Evolutionary conservation across 345 rosid species (phyloP), one percentile per base, ranked within the genome.

Genomic region (Triadica sebifera): DNA sequence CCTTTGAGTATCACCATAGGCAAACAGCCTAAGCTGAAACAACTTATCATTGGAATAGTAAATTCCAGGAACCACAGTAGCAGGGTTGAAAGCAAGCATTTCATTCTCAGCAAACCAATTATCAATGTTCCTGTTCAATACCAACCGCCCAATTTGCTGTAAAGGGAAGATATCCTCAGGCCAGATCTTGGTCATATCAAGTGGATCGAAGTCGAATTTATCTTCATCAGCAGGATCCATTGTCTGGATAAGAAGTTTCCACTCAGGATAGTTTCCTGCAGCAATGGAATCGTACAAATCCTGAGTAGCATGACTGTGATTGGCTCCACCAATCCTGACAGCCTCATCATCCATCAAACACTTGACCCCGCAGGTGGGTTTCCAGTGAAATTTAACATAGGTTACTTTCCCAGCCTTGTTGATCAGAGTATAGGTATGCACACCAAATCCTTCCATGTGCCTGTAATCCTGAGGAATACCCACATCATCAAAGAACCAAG

Each of bases 101-200:
- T 95, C 99, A 75, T 93, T 95, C 78, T 95, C 99, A 0, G 89
- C 88, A 71, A 95, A 95, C 90, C 90, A 95, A 89, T 90, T 95
- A 62, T 91, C 98, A 5, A 95, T 90, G 88, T 95, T 95, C 85
- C 83, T 93, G 75, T 95, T 95, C 91, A 95, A 82, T 49, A 95
- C 98, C 94, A 95, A 73, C 34, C 97, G 91, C 43, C 99, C 99
- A 68, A 95, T 91, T 7, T 93, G 96, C 72, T 95, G 99, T 73
- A 95, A 73, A 13, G 99, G 99, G 72, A 95, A 75, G 71, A 95
- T 81, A 79, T 95, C 98, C 83, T 95, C 99, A 17, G 99, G 99
- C 99, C 99, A 95, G 69, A 83, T 89, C 88, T 91, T 95, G 64
- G 99, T 95, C 70, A 90, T 94, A 85, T 95, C 98, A 74, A 95